Base-by-base conservation (phyloP, 768 basidiomycete genomes). In the Suillus placidus region DNA sequence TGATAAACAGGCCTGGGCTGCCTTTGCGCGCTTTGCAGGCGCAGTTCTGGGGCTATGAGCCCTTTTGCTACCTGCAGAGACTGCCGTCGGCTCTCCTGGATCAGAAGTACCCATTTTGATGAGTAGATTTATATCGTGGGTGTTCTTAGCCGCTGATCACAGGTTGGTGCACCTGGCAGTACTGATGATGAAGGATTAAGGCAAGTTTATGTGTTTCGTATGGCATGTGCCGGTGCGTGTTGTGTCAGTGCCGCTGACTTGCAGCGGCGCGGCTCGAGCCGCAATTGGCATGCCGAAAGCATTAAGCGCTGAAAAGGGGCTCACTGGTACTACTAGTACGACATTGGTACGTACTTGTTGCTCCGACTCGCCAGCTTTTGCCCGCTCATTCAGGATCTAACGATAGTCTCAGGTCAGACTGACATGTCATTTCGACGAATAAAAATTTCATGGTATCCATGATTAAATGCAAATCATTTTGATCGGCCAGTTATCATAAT, bases 1-100 rank as follows among this genome's bases (percentile, higher is more conserved):
- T 32, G 80, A 79, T 4, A 79, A 64, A 67, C 83, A 84, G 2
- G 83, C 83, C 66, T 83, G 81, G 9, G 78, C 74, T 0, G 82
- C 78, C 66, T 83, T 83, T 26, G 79, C 76, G 60, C 82, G 74
- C 67, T 82, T 83, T 42, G 76, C 64, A 35, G 78, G 72, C 2
- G 67, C 58, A 38, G 68, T 34, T 35, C 76, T 76, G 2, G 76
- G 76, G n/a, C 76, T 77, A 54, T 69, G 74, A 3, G 72, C 75
- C 34, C 76, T 74, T 67, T 77, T 77, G 43, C 73, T 69, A 35
- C 76, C 76, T 18, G 67, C 45, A 18, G 20, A 55, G 12, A 35
- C 54, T 37, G 30, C 40, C 10, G 26, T 60, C 6, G 73, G 72
- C 6, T 75, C 72, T 10, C 65, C 68, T 66, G 47, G 23, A 34